phyloP scores from a whole-genome alignment of 139 green algal species.

The Chlamydomonas sphaeroides region DNA sequence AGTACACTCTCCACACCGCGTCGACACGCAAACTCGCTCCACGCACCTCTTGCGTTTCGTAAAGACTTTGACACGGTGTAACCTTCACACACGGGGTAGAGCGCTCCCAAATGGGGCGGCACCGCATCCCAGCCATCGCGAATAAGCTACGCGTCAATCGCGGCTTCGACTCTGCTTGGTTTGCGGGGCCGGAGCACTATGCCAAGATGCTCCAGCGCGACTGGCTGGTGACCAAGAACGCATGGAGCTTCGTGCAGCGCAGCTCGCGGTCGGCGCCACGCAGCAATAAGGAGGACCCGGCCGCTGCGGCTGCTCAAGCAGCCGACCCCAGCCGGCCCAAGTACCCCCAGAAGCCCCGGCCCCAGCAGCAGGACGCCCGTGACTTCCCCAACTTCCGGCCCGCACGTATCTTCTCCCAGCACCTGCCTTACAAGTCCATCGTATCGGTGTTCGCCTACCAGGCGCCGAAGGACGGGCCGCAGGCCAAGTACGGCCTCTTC shows the following conservation, averaged over 20 bases:
- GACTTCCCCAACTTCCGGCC: conserved; percentile 52
- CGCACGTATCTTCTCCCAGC: conserved; percentile 47
- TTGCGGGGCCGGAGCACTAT: conserved; percentile 31
- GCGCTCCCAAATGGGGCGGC: conserved; percentile 30
- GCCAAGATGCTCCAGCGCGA: conserved; percentile 54
- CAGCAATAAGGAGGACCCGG: conserved; percentile 29
- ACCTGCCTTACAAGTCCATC: conserved; percentile 54
- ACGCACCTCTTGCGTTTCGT: too few relatives aligned
- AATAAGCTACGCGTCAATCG: conserved; percentile 27
- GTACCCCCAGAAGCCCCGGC: conserved; percentile 35
- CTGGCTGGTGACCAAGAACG: conserved; percentile 46
- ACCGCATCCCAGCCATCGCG: conserved; percentile 35
- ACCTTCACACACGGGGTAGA: too few relatives aligned
- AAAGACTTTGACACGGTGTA: too few relatives aligned
- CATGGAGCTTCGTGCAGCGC: conserved; percentile 47
- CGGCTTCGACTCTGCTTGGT: conserved; percentile 51
- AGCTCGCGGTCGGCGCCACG: conserved; percentile 30
- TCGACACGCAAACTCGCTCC: too few relatives aligned
- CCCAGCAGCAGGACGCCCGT: conserved; percentile 11
- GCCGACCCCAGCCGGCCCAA: conserved; percentile 14
- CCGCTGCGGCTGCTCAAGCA: background rate
- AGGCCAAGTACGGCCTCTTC: conserved; percentile 54
- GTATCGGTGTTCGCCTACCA: conserved; percentile 45
- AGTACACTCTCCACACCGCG: too few relatives aligned
- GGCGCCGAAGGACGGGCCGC: conserved; percentile 31